Conservation (phyloP, 2,329 filamentous ascomycete genomes). For the Epichloe brachyelytri region DNA sequence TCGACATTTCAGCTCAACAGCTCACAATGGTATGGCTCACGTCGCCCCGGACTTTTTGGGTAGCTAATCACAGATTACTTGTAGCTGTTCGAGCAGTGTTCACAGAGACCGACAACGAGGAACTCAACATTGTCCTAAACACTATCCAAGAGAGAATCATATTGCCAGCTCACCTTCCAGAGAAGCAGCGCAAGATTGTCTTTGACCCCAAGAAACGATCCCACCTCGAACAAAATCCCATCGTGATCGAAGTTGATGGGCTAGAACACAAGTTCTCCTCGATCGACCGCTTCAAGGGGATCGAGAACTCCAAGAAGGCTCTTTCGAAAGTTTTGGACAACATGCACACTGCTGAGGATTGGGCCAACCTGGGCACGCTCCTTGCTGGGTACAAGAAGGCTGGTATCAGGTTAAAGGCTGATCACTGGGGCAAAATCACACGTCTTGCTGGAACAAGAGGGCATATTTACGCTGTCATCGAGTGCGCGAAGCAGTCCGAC, state of each 20-base stretch:
- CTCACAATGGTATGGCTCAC: conserved; percentile 15
- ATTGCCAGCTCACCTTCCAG: conserved; percentile 45
- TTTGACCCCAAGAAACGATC: conserved; percentile 32
- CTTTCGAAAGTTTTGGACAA: conserved; percentile 24
- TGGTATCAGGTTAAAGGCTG: conserved; percentile 22
- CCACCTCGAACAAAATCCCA: conserved; percentile 39
- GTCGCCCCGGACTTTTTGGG: not conserved
- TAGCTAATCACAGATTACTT: conserved; percentile 6
- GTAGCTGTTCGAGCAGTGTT: conserved; percentile 30
- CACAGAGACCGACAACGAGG: conserved; percentile 34
- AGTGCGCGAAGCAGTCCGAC: conserved; percentile 33
- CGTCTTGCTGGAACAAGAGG: conserved; percentile 27
- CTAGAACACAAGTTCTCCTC: conserved; percentile 38
- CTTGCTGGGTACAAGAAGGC: conserved; percentile 36
- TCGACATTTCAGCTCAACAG: conserved; percentile 19
- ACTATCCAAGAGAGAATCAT: conserved; percentile 46
- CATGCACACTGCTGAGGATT: conserved; percentile 39
- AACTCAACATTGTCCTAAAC: conserved; percentile 40
- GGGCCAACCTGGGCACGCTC: conserved; percentile 37
- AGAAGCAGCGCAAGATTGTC: conserved; percentile 39
- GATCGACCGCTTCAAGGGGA: conserved; percentile 27
- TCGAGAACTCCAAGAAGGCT: conserved; percentile 29
- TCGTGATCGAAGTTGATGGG: conserved; percentile 45
- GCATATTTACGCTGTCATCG: conserved; percentile 33
- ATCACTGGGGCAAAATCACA: conserved; percentile 27